Conservation (phyloP, 2,329 filamentous ascomycete genomes). For the Zopfia rhizophila region DNA sequence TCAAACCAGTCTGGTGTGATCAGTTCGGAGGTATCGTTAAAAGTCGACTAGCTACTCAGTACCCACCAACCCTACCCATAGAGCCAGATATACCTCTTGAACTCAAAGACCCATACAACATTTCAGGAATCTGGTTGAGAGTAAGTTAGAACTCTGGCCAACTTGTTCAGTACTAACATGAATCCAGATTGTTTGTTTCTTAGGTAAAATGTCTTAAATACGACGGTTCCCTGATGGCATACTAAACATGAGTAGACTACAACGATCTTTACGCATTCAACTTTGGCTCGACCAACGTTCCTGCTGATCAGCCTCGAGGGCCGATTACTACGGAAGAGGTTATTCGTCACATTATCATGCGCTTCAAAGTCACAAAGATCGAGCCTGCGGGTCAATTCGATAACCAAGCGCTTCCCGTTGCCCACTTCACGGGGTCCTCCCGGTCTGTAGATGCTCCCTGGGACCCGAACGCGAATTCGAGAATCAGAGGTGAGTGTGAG, state of each 20-base stretch:
- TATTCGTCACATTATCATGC: constrained; percentile 75
- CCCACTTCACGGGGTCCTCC: constrained; percentile 73
- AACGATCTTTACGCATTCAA: constrained; percentile 79
- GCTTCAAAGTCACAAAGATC: constrained; percentile 69
- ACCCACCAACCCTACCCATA: constrained; percentile 26
- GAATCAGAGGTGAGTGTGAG: constrained; percentile 66
- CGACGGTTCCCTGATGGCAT: background rate
- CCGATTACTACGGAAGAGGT: constrained; percentile 73
- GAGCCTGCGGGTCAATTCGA: constrained; percentile 69
- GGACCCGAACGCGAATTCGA: constrained; percentile 76
- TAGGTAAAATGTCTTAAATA: constrained; percentile 39
- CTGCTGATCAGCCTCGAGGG: constrained; percentile 55
- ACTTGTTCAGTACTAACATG: constrained; percentile 20
- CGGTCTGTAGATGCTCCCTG: constrained; percentile 70
- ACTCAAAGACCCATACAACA: constrained; percentile 73
- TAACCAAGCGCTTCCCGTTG: constrained; percentile 69
- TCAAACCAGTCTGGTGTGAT: constrained; percentile 41
- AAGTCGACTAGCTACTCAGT: constrained; percentile 21
- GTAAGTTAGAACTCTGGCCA: constrained; percentile 51
- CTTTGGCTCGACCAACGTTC: constrained; percentile 62
- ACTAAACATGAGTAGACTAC: constrained; percentile 63
- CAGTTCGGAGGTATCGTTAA: constrained; percentile 41
- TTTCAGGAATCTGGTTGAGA: constrained; percentile 77
- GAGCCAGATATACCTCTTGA: constrained; percentile 59
- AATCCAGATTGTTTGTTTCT: constrained; percentile 56